Evolutionary conservation across 2,329 filamentous ascomycete species (phyloP).

Genomic region (Calonectria pseudoturangicola): DNA sequence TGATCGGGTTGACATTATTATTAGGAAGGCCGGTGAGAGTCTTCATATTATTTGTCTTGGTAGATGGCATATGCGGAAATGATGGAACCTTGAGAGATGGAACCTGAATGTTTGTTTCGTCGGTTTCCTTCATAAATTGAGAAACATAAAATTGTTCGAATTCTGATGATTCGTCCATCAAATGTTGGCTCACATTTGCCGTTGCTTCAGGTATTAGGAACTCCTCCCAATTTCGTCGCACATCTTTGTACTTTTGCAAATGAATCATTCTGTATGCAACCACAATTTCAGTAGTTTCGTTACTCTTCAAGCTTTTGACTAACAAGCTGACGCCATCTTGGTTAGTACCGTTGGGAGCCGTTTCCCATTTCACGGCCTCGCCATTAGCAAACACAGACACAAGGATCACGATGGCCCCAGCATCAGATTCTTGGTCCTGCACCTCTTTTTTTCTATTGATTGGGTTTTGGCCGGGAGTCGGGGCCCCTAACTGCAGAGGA

Average conservation of each 20-base stretch:
- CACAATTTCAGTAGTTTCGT: background rate
- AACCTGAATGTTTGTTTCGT: background rate
- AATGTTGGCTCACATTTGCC: background rate
- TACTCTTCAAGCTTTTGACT: background rate
- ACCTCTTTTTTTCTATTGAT: fast-evolving
- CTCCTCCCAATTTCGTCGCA: background rate
- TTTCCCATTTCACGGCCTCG: background rate
- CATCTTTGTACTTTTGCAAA: background rate
- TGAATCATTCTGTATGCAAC: slow-evolving; percentile 2
- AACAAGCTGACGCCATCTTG: background rate
- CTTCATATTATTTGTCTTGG: background rate
- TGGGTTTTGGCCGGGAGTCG: too few relatives aligned
- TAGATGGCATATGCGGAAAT: background rate
- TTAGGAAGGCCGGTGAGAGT: background rate
- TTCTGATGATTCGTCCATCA: background rate
- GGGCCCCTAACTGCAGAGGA: too few relatives aligned
- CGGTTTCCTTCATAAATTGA: background rate
- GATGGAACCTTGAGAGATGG: too few relatives aligned
- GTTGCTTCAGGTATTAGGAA: background rate
- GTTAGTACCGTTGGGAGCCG: background rate
- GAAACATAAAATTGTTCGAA: background rate
- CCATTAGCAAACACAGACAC: background rate
- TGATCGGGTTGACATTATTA: background rate
- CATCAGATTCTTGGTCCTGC: background rate
- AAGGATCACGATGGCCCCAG: background rate